Evolutionary conservation across 2,329 filamentous ascomycete species (phyloP).

Genomic region (Beauveria sp.): DNA sequence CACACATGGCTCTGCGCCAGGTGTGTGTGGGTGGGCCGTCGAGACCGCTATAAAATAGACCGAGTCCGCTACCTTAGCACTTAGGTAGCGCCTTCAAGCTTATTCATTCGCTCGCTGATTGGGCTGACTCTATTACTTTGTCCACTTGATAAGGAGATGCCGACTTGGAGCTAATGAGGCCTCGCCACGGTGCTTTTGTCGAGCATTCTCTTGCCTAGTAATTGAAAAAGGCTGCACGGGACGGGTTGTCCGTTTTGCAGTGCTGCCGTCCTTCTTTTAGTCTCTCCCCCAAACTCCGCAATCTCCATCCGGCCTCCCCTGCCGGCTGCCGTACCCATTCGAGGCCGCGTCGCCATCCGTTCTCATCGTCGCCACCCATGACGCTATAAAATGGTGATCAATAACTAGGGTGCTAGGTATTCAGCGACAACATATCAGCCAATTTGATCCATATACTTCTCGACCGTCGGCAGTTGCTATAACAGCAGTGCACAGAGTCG

Average conservation of each 20-base stretch:
- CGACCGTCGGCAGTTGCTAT: not conserved
- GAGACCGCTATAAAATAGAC: not conserved
- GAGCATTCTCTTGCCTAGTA: too few species aligned
- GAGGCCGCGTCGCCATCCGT: not conserved
- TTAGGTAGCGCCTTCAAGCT: not conserved
- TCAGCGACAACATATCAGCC: not conserved
- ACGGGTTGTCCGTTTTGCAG: too few species aligned
- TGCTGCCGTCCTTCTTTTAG: not conserved
- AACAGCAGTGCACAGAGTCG: not conserved
- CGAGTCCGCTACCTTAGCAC: not conserved
- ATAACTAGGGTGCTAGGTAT: too few species aligned
- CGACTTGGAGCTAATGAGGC: too few species aligned
- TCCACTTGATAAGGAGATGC: too few species aligned
- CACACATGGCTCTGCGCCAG: too few species aligned
- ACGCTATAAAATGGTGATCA: not conserved
- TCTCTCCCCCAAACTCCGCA: not conserved
- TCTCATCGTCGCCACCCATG: not conserved
- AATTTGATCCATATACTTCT: not conserved
- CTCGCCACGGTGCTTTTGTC: not conserved
- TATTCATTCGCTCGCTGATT: not conserved
- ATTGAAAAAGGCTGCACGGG: too few species aligned
- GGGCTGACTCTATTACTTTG: not conserved
- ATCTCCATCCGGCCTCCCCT: not conserved
- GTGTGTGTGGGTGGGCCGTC: not conserved
- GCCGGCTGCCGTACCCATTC: slow-evolving; percentile 5